Percentiles rank a stretch among this genome's conserved stretches.
phyloP scores from a whole-genome alignment of 176 grass and related monocot genomes.

The Tillandsia leiboldiana region DNA sequence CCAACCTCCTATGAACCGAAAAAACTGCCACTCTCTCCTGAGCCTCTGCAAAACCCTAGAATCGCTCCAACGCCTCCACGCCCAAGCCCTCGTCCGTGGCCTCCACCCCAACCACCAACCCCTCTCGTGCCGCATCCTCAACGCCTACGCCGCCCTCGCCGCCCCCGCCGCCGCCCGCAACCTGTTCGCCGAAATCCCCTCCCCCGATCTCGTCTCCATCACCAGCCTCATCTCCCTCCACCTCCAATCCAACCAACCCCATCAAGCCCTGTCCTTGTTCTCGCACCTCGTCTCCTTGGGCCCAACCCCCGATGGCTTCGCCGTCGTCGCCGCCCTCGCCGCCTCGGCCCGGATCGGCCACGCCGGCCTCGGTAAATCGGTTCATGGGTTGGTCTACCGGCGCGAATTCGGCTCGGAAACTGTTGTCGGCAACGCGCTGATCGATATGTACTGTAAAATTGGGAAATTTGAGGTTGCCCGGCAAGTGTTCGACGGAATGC shows the following conservation, averaged over 20 bases:
- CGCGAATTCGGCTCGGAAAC: conserved; percentile 21
- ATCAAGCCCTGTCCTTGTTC: conserved; percentile 31
- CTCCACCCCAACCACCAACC: conserved; percentile 33
- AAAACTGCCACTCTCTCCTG: conserved; percentile 26
- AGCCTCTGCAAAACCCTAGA: conserved; percentile 29
- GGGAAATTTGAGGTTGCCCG: conserved; percentile 16
- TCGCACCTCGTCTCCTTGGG: neutral
- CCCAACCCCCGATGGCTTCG: conserved; percentile 32
- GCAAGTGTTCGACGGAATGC: conserved; percentile 32
- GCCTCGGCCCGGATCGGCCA: conserved; percentile 12
- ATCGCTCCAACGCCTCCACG: conserved; percentile 42
- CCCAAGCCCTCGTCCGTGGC: conserved; percentile 14
- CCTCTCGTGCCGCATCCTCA: conserved; percentile 48
- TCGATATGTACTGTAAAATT: conserved; percentile 50
- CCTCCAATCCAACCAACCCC: conserved; percentile 19
- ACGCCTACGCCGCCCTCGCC: conserved; percentile 31
- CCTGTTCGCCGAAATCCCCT: conserved; percentile 42
- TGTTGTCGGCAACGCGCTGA: conserved; percentile 38
- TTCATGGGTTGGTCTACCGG: conserved; percentile 32
- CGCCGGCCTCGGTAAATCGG: neutral
- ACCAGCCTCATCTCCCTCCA: conserved; percentile 52
- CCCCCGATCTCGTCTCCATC: conserved; percentile 43
- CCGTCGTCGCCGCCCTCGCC: conserved; percentile 28
- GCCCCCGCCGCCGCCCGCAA: neutral
- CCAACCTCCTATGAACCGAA: conserved; percentile 26